These are phyloP conservation scores for Castanea sativa DNA, from an alignment of 306 rosid genomes.

Conservation along the genomic window DNA sequence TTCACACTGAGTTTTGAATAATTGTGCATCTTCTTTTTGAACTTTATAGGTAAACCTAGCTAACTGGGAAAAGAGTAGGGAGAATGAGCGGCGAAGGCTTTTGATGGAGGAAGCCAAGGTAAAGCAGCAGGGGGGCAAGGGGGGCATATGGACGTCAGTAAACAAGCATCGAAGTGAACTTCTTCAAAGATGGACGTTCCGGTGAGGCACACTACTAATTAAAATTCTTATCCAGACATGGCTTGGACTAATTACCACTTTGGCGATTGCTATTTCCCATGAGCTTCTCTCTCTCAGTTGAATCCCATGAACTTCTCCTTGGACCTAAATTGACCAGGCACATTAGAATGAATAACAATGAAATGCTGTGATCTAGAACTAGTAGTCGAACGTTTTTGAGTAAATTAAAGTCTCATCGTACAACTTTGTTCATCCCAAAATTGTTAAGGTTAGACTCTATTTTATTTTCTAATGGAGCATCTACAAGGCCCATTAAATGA, in stretches of 20 bases:
- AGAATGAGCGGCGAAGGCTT: slow-evolving; percentile 66
- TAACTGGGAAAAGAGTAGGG: slow-evolving; percentile 69
- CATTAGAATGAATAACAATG: not conserved
- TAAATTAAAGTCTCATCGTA: not conserved
- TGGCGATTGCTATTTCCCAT: not conserved
- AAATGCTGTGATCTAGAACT: not conserved
- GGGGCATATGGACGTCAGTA: slow-evolving; percentile 46
- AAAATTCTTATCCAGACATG: not conserved
- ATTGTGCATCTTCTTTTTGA: not conserved
- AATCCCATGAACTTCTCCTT: not conserved
- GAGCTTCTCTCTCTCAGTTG: not conserved
- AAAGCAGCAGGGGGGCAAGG: slow-evolving; percentile 55
- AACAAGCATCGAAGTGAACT: slow-evolving; percentile 39
- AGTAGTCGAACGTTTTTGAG: not conserved
- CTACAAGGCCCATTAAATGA: not conserved
- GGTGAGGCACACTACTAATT: slow-evolving; percentile 37
- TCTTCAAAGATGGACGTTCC: slow-evolving; percentile 50
- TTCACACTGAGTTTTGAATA: not conserved
- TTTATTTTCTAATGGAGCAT: not conserved
- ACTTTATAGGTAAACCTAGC: slow-evolving; percentile 57
- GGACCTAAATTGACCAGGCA: not conserved
- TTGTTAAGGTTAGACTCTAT: not conserved
- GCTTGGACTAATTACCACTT: not conserved
- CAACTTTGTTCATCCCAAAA: not conserved
- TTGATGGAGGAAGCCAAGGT: slow-evolving; percentile 71